A percentile compares a stretch with the other conserved stretches of the same genome.
These are phyloP conservation scores for Ploettnerulaceae sp. DNA, from an alignment of 2,329 filamentous ascomycete genomes.

Conservation along the genomic window DNA sequence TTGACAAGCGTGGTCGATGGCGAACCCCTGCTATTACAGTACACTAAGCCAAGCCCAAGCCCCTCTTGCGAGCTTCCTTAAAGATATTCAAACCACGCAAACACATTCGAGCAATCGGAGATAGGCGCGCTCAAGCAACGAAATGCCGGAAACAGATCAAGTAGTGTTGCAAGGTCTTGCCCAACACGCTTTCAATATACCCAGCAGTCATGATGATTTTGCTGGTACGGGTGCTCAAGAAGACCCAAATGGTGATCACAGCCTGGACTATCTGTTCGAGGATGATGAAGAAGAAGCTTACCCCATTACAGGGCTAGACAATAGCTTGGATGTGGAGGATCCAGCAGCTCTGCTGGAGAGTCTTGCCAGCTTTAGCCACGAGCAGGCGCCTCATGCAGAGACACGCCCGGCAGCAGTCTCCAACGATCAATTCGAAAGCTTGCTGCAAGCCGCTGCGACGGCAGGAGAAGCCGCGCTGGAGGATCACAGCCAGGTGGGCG, in stretches of 20 bases:
- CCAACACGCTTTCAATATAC: no score
- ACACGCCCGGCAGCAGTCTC: background rate
- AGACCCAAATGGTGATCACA: slow-evolving; percentile 16
- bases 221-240: no score
- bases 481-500: background rate
- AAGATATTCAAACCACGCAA: no score
- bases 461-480: slow-evolving; percentile 18
- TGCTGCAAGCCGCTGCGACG: slow-evolving; percentile 28
- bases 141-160: no score
- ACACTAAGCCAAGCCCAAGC: no score
- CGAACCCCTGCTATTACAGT: background rate
- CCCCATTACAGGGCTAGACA: slow-evolving; percentile 18
- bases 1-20: background rate
- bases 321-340: slow-evolving; percentile 22
- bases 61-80: no score
- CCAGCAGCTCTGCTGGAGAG: slow-evolving; percentile 27
- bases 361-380: slow-evolving; percentile 25
- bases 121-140: no score
- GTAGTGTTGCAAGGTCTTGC: background rate
- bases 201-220: no score
- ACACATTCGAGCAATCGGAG: no score
- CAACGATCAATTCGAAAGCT: slow-evolving; percentile 24
- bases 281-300: slow-evolving; percentile 17
- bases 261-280: slow-evolving; percentile 10
- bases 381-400: background rate